Base-by-base conservation (phyloP, 2,329 filamentous ascomycete genomes). In the Anthostomella pinea region DNA sequence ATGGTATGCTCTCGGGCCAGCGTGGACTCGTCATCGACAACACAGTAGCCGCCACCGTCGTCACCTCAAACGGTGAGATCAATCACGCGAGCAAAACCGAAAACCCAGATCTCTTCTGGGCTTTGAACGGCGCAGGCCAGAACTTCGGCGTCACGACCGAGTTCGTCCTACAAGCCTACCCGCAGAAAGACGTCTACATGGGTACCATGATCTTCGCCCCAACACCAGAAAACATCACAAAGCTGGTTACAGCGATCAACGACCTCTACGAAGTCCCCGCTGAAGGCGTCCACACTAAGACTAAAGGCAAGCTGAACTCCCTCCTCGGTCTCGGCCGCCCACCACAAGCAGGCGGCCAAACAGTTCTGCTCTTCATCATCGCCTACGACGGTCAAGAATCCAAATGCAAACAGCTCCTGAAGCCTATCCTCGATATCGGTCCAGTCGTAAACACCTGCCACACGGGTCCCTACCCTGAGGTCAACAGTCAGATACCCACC, bases 1-100 rank as follows among this genome's bases (percentile, higher is more conserved):
- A 76, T 48, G 77, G 79, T 1, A 70, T 72, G 56, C 59, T 83
- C 11, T 71, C 66, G 17, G 72, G 74, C 1, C 60, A 63, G 20
- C 62, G 77, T 34, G 81, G 81, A 0, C 62, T 82, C 7, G 50
- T 62, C 3, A 55, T 68, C 8, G 70, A 73, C 41, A 58, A 60
- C 13, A 52, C 73, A 3, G 13, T 68, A 5, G 60, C 59, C 0
- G 60, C 56, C 3, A 52, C 63, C 24, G 54, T 72, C 4, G 63
- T 72, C 1, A 57, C 66, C 3, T 63, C 65, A 8, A 50, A 61
- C 20, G 66, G 65, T 1, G 46, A 48, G 8, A 43, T 65, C 3
- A 53, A 68, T 4, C 58, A 46, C 0, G 62, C 63, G 56, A 73
- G 68, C 2, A 56, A 63, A 9, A 50, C 52, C 0, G 61, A 74